These are phyloP conservation scores for Penicillium odoratum DNA, from an alignment of 495 filamentous ascomycete species.

Conservation along the genomic window DNA sequence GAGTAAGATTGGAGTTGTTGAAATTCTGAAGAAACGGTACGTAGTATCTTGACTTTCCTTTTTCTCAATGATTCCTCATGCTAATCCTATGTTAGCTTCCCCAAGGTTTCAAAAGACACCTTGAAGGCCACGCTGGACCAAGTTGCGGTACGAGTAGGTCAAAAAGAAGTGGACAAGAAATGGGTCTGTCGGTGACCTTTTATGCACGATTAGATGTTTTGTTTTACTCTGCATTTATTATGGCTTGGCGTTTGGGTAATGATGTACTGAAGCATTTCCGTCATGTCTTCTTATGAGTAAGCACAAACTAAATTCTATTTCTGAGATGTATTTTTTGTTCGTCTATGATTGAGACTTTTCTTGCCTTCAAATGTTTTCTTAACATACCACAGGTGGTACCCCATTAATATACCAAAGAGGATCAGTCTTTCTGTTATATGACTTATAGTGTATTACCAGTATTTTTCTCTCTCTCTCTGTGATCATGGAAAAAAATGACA, in stretches of 20 bases:
- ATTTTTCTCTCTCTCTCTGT: not conserved
- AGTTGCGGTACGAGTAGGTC: constrained; percentile 66
- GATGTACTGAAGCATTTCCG: not conserved
- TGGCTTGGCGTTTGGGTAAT: constrained; percentile 3
- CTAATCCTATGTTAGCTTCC: constrained; percentile 48
- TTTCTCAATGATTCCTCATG: not conserved
- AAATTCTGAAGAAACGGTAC: constrained; percentile 68
- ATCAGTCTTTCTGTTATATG: too few species aligned
- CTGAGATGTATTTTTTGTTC: not conserved
- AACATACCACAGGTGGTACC: too few species aligned
- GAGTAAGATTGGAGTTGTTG: constrained; percentile 73
- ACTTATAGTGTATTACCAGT: too few species aligned
- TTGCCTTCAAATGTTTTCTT: too few species aligned
- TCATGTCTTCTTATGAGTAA: not conserved
- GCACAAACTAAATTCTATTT: not conserved
- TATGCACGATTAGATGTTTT: not conserved
- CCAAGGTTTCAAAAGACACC: constrained; percentile 66
- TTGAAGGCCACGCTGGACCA: constrained; percentile 70
- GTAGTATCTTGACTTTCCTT: constrained; percentile 8
- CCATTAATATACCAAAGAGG: too few species aligned
- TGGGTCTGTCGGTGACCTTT: constrained; percentile 46
- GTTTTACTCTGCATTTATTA: not conserved
- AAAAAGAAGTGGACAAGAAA: constrained; percentile 62
- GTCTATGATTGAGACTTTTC: too few species aligned
- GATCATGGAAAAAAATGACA: not conserved